Conservation (phyloP, 805 yeast genomes). For the Isabelozyma rhagii region DNA sequence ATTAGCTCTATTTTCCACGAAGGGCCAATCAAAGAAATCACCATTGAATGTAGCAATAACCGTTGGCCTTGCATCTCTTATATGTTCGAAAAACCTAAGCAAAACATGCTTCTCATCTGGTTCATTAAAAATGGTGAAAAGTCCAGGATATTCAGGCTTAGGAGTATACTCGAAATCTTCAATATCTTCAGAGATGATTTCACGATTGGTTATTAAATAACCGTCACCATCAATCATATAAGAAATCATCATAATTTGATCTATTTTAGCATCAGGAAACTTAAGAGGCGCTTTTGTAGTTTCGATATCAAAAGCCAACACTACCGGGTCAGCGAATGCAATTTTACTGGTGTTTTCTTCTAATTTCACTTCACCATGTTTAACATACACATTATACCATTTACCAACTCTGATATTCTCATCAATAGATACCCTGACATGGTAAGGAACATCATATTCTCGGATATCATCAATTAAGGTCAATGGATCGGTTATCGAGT, state of each 20-base stretch:
- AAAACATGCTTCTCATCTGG: conserved; percentile 74
- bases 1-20: conserved; percentile 83
- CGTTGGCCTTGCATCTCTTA: conserved; percentile 84
- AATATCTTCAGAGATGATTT: conserved; percentile 89
- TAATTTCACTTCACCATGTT: conserved; percentile 51
- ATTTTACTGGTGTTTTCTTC: conserved; percentile 68
- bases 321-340: conserved; percentile 97
- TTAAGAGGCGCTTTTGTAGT: conserved; percentile 95
- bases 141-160: conserved; percentile 90
- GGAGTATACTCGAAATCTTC: conserved; percentile 98
- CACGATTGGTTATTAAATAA: conserved; percentile 87
- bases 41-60: conserved; percentile 98
- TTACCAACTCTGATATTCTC: conserved; percentile 84
- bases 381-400: conserved; percentile 83
- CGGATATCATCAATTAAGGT: conserved; percentile 73
- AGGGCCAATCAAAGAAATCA: conserved; percentile 99
- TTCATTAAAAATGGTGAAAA: conserved; percentile 87
- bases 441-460: conserved; percentile 96
- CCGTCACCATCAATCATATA: conserved; percentile 99
- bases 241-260: conserved; percentile 97
- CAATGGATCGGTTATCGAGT: conserved; percentile 46
- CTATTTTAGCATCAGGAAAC: conserved; percentile 88
- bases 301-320: conserved; percentile 95
- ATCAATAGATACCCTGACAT: conserved; percentile 94
- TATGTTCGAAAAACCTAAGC: conserved; percentile 81